Base-by-base conservation (phyloP, 202 grass and related monocot species). In the Carex arenaria region DNA sequence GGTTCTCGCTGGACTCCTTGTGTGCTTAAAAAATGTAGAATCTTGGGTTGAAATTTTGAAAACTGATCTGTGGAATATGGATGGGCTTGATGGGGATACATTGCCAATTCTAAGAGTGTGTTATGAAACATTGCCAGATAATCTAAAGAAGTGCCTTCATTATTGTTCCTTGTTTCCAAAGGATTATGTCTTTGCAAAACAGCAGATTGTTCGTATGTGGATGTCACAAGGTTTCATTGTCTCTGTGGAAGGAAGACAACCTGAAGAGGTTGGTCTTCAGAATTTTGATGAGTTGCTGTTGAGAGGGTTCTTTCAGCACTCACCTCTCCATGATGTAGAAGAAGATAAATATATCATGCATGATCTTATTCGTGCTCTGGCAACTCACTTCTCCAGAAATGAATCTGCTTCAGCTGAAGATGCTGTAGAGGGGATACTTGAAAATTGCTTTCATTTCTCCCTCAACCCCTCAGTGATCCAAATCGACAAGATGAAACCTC, bases 141-240 rank as follows among this genome's bases (percentile, higher is more conserved):
- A 49, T 0, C 84, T 89, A 45, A 86, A 86, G 30, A 83, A 71
- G 0, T 86, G 87, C 47, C 85, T 89, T 40, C 51, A 56, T 0
- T 62, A 78, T 34, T 89, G 69, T 49, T 89, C 87, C 15, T 64
- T 89, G 70, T 86, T 89, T 83, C 84, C 79, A 1, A 89, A 85
- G 63, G 79, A 79, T 64, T 82, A 85, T n/a, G 18, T 42, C 12
- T 89, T 89, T 49, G 2, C 73, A 10, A 86, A 63, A 69, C 67
- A 82, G 61, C 17, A 28, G 0, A 49, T 89, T n/a, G 60, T 82
- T 71, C 65, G 63, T 70, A 32, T 89, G 38, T 86, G 84, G 87
- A 72, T 7, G 76, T 84, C 0, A 45, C 84, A 86, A 38, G 78
- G 80, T 10, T 84, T 83, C 60, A 31, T 60, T 6, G 20, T 53